phyloP scores from a whole-genome alignment of 2,329 filamentous ascomycete genomes.

The Bipolaris bicolor region DNA sequence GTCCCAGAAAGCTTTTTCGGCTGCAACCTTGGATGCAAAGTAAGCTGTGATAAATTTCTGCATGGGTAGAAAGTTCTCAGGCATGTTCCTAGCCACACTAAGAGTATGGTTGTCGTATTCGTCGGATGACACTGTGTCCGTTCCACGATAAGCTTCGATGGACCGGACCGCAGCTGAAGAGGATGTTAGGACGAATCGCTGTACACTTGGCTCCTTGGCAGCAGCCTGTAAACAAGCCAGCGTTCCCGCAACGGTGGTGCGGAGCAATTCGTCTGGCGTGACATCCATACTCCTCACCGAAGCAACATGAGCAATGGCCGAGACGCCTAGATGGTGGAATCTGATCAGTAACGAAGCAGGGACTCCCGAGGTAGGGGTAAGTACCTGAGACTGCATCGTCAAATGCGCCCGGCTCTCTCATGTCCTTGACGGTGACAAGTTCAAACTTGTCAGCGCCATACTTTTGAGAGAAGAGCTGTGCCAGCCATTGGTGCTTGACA shows the following conservation, averaged over 20 bases:
- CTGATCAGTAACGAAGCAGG: background rate
- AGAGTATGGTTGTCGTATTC: slow-evolving; percentile 45
- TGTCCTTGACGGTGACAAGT: slow-evolving; percentile 25
- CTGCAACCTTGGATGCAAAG: slow-evolving; percentile 52
- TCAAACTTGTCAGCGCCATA: slow-evolving; percentile 31
- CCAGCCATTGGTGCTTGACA: slow-evolving; percentile 32
- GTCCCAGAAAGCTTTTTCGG: slow-evolving; percentile 53
- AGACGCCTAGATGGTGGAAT: slow-evolving; percentile 35
- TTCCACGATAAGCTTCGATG: slow-evolving; percentile 37
- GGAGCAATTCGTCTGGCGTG: slow-evolving; percentile 39
- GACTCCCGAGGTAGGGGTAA: background rate
- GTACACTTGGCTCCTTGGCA: slow-evolving; percentile 49
- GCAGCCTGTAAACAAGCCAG: slow-evolving; percentile 51
- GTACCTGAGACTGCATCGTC: slow-evolving; percentile 31
- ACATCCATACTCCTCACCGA: slow-evolving; percentile 51
- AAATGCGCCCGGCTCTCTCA: slow-evolving; percentile 31
- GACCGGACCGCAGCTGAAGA: slow-evolving; percentile 42
- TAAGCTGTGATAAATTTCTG: slow-evolving; percentile 41
- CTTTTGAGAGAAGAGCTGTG: slow-evolving; percentile 27
- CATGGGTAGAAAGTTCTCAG: slow-evolving; percentile 26
- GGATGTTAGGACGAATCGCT: slow-evolving; percentile 52
- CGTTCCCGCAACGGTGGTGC: slow-evolving; percentile 45
- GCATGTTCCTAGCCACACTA: slow-evolving; percentile 36
- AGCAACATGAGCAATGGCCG: slow-evolving; percentile 54
- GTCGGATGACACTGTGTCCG: slow-evolving; percentile 34